Percentiles rank a stretch among this genome's conserved stretches.
These are phyloP conservation scores for Apostasia ramifera DNA, from an alignment of 106 monocot genomes.

Conservation along the genomic window DNA sequence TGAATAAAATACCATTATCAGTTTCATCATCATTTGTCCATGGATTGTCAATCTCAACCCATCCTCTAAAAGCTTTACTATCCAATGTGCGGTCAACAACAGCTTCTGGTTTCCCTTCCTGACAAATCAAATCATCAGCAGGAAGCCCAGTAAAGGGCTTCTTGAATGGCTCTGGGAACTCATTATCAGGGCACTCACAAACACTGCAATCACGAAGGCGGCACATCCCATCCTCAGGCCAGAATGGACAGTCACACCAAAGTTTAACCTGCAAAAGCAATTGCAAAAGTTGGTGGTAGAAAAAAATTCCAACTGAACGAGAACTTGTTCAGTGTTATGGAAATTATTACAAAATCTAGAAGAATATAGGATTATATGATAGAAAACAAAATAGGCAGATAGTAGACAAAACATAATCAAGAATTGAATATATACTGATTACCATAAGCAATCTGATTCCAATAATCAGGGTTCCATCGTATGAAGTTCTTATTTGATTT, in stretches of 20 bases:
- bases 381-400: too few species aligned
- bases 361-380: too few species aligned
- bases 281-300: background rate
- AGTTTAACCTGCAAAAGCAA: conserved; percentile 54
- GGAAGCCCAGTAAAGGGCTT: conserved; percentile 35
- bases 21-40: conserved; percentile 98
- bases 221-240: conserved; percentile 98
- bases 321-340: too few species aligned
- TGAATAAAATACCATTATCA: conserved; percentile 55
- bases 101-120: conserved; percentile 83
- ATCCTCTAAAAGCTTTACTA: conserved; percentile 72
- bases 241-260: conserved; percentile 98
- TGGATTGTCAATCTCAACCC: conserved; percentile 84
- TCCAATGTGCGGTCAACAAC: conserved; percentile 82
- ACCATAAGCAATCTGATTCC: too few species aligned
- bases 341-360: too few species aligned
- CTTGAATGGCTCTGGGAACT: conserved; percentile 91
- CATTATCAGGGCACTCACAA: conserved; percentile 90
- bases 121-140: conserved; percentile 60
- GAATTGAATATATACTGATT: too few species aligned
- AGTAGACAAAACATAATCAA: too few species aligned
- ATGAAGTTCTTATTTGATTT: too few species aligned
- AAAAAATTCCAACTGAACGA: background rate
- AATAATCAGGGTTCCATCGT: too few species aligned
- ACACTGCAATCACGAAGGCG: conserved; percentile 86